Evolutionary conservation across 2,329 filamentous ascomycete genomes (phyloP).

Genomic region (Cryphonectria radicalis): DNA sequence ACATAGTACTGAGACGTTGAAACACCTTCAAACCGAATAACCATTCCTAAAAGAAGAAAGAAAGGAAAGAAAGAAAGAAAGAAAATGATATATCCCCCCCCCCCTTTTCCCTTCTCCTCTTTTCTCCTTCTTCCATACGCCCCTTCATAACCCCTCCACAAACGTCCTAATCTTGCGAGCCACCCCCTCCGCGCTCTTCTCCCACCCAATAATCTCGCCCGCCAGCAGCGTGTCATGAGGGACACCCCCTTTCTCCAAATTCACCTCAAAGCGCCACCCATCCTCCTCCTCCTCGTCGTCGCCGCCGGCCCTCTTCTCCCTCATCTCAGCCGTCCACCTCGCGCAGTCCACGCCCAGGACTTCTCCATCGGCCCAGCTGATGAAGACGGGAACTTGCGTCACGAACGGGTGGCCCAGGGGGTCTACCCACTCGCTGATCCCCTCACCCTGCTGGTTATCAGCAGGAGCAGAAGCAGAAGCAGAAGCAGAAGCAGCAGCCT

Average conservation of each 20-base stretch:
- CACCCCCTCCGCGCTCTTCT: constrained; percentile 31
- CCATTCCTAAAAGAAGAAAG: background rate
- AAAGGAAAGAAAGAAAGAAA: background rate
- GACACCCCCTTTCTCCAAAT: constrained; percentile 42
- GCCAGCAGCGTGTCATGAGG: constrained; percentile 50
- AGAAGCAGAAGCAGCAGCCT: background rate
- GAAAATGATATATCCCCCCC: background rate
- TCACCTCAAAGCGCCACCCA: constrained; percentile 38
- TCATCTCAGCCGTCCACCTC: constrained; percentile 44
- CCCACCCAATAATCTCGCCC: constrained; percentile 45
- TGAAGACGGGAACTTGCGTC: constrained; percentile 45
- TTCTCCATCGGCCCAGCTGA: constrained; percentile 46
- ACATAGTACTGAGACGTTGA: background rate
- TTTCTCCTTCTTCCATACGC: background rate
- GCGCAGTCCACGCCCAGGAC: constrained; percentile 46
- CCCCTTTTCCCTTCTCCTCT: background rate
- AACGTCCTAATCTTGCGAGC: constrained; percentile 18
- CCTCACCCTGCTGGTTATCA: background rate
- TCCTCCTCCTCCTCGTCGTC: too few relatives aligned
- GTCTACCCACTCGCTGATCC: constrained; percentile 42
- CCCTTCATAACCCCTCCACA: constrained; percentile 5
- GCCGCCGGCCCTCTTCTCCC: constrained; percentile 10
- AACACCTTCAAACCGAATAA: background rate
- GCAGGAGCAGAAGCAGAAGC: too few relatives aligned
- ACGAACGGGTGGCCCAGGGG: constrained; percentile 43